A percentile compares a stretch with the other conserved stretches of the same genome.
These are phyloP conservation scores for Ceratorhiza oryzae-sativae DNA, from an alignment of 1,284 basidiomycete species.

Conservation along the genomic window DNA sequence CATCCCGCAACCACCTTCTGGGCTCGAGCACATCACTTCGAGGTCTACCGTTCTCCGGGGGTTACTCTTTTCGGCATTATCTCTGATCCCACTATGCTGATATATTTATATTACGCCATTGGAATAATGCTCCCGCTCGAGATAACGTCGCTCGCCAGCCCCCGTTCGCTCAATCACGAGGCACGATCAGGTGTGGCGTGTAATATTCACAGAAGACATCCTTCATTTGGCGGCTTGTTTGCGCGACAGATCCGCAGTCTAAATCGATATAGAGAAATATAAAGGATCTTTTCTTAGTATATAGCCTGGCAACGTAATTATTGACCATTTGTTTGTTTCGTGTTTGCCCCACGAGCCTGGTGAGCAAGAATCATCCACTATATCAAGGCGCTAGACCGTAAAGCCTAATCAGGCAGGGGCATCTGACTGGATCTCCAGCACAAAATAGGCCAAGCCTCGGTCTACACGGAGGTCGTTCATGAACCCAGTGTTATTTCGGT, in stretches of 20 bases:
- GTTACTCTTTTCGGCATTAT: not conserved
- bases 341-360: not conserved
- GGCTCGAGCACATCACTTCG: conserved; percentile 1
- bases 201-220: not conserved
- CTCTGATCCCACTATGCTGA: not conserved
- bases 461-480: not conserved
- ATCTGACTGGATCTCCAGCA: not conserved
- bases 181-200: not conserved
- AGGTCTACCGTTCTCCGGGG: not conserved
- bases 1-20: conserved; percentile 1
- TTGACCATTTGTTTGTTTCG: not conserved
- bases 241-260: not conserved
- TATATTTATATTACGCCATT: conserved; percentile 3
- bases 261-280: conserved; percentile 1
- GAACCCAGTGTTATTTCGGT: not conserved
- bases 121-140: not conserved
- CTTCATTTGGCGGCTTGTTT: not conserved
- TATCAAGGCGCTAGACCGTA: not conserved
- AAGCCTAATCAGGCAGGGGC: not conserved
- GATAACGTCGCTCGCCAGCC: not conserved
- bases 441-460: not conserved
- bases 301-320: conserved; percentile 5
- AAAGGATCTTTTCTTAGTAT: not conserved
- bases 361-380: not conserved
- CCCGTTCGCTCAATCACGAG: not conserved